phyloP scores from a whole-genome alignment of 2,329 filamentous ascomycete species.

The Penicillium sp. region DNA sequence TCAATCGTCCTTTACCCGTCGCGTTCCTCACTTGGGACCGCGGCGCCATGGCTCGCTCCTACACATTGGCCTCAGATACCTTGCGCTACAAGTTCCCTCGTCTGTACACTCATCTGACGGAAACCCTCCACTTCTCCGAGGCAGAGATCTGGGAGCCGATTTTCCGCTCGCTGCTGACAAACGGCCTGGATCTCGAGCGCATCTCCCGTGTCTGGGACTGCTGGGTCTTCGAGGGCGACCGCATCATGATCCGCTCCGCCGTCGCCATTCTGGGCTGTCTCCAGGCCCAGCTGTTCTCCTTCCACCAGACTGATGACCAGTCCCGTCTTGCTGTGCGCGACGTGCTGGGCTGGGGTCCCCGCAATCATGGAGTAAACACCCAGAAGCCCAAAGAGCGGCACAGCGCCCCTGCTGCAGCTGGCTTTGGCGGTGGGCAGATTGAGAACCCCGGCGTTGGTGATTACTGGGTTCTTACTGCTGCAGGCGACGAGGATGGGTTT shows the following conservation, averaged over 20 bases:
- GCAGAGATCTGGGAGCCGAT: slow-evolving; percentile 53
- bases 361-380: slow-evolving; percentile 27
- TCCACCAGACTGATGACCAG: slow-evolving; percentile 39
- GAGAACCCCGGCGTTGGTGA: slow-evolving; percentile 38
- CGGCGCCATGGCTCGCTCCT: slow-evolving; percentile 55
- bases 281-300: slow-evolving; percentile 42
- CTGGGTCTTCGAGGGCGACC: slow-evolving; percentile 60
- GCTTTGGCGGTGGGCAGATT: slow-evolving; percentile 38
- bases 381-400: slow-evolving; percentile 36
- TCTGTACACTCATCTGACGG: slow-evolving; percentile 52
- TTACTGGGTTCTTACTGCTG: slow-evolving; percentile 42
- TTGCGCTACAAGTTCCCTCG: slow-evolving; percentile 58
- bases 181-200: slow-evolving; percentile 52
- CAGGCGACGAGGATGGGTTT: slow-evolving; percentile 43
- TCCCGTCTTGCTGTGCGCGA: slow-evolving; percentile 33
- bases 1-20: slow-evolving; percentile 60
- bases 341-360: slow-evolving; percentile 40
- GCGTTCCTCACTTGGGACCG: slow-evolving; percentile 60
- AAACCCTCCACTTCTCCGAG: slow-evolving; percentile 40
- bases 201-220: slow-evolving; percentile 60
- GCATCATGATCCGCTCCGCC: slow-evolving; percentile 46
- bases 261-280: slow-evolving; percentile 46
- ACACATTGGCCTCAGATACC: slow-evolving; percentile 55
- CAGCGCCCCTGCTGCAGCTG: slow-evolving; percentile 36
- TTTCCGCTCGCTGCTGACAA: slow-evolving; percentile 53